Evolutionary conservation across 2,329 filamentous ascomycete genomes (phyloP).

Genomic region (Xylaria arbuscula): DNA sequence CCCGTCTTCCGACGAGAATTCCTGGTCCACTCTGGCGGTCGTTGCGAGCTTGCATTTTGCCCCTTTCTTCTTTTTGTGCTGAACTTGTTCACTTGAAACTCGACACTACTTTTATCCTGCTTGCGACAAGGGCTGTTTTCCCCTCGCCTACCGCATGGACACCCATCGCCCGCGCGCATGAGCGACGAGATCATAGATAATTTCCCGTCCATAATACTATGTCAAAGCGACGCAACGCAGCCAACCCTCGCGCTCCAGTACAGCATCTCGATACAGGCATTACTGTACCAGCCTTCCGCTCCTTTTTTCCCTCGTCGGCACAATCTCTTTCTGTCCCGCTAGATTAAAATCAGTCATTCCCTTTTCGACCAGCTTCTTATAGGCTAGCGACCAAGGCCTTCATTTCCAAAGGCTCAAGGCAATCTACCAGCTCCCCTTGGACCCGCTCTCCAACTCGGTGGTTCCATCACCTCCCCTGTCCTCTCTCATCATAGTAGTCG

Average conservation of each 20-base stretch:
- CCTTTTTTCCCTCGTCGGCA: slow-evolving; percentile 39
- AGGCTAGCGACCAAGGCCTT: slow-evolving; percentile 51
- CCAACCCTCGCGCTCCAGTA: slow-evolving; percentile 21
- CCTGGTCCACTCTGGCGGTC: slow-evolving; percentile 25
- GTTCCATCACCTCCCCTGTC: slow-evolving; percentile 50
- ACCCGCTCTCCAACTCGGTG: slow-evolving; percentile 51
- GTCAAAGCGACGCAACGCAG: slow-evolving; percentile 15
- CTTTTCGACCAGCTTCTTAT: slow-evolving; percentile 49
- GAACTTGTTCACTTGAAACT: slow-evolving; percentile 33
- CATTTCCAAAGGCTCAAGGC: slow-evolving; percentile 51
- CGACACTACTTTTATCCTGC: slow-evolving; percentile 21
- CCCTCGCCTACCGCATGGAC: slow-evolving; percentile 30
- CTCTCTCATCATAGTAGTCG: slow-evolving; percentile 48
- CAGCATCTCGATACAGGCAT: slow-evolving; percentile 22
- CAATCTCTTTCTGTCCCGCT: slow-evolving; percentile 40
- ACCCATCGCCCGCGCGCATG: slow-evolving; percentile 33
- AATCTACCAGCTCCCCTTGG: slow-evolving; percentile 48
- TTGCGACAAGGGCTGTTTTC: slow-evolving; percentile 29
- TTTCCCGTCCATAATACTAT: slow-evolving; percentile 34
- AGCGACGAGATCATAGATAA: slow-evolving; percentile 38
- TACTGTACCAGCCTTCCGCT: slow-evolving; percentile 38
- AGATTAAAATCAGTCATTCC: slow-evolving; percentile 49
- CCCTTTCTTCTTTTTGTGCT: slow-evolving; percentile 32
- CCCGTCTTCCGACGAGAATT: slow-evolving; percentile 24
- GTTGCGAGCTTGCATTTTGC: slow-evolving; percentile 25